Evolutionary conservation across 2,329 filamentous ascomycete species (phyloP), one percentile per base, ranked within the genome.

Genomic region (Thielaviopsis musarum): DNA sequence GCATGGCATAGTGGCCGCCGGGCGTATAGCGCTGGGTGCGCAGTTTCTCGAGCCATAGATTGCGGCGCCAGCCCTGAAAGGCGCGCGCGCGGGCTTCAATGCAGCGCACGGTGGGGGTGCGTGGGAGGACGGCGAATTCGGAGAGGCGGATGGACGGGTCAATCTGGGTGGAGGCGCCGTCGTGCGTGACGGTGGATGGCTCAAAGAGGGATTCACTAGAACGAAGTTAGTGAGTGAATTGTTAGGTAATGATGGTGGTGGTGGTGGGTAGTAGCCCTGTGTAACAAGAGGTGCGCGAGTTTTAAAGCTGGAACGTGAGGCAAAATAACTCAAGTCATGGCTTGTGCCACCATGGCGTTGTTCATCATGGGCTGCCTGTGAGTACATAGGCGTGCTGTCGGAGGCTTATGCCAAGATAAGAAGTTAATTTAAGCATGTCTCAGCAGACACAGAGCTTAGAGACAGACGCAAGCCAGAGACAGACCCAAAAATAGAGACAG

Each of bases 21-120:
- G 65, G 62, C 34, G 66, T 71, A 64, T 78, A 77, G 63, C 71
- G 72, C 58, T 77, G 75, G 3, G 77, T 71, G 65, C 77, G 75
- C 13, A 77, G 65, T 0, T 75, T 74, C 66, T 77, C 74, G 10
- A 77, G 68, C 48, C 66, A 51, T 67, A 69, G 54, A 59, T 74
- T 68, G 1, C 64, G 61, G 30, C 67, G 70, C 60, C 72, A 70
- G 61, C 75, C 75, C 59, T 77, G 75, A 63, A 77, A 75, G 19
- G 67, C 63, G 15, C 73, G 67, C 2, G 75, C 75, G 26, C 75
- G 73, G 38, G 72, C 70, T 63, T 77, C 74, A 63, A 78, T 72
- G 67, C 75, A 77, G 24, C 69, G 69, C 6, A 75, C 74, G 1
- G 74, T 66, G 34, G 68, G 66, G 63, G 76, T 74, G 60, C 70